These are phyloP conservation scores for Thermoascus crustaceus DNA, from an alignment of 2,329 filamentous ascomycete species.

Conservation along the genomic window DNA sequence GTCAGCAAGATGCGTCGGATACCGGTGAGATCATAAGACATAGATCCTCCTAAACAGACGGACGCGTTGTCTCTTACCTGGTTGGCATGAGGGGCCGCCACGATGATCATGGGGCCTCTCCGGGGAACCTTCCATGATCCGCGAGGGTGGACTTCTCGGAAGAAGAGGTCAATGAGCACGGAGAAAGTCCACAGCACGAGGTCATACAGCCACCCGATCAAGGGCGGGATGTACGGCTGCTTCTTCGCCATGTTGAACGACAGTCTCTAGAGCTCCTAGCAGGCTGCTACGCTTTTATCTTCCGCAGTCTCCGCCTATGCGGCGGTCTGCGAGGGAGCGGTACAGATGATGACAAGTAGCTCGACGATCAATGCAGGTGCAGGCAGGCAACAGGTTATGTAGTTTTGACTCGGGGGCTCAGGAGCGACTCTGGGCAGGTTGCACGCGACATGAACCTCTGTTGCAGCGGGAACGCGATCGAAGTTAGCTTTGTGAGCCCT, in stretches of 20 bases:
- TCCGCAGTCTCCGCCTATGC: too few relatives aligned
- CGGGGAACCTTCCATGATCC: conserved; percentile 92
- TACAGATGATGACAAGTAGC: background rate
- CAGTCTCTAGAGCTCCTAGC: background rate
- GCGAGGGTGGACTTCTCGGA: conserved; percentile 90
- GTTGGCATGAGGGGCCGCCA: conserved; percentile 94
- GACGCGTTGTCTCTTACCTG: conserved; percentile 50
- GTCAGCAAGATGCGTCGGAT: conserved; percentile 11
- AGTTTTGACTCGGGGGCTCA: too few relatives aligned
- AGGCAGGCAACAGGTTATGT: background rate
- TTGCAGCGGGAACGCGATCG: too few relatives aligned
- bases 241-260: conserved; percentile 25
- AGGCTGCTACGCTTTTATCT: background rate
- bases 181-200: conserved; percentile 44
- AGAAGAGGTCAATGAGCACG: conserved; percentile 88
- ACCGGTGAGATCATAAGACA: too few relatives aligned
- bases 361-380: too few relatives aligned
- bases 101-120: conserved; percentile 83
- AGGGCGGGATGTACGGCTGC: conserved; percentile 32
- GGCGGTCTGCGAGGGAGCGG: too few relatives aligned
- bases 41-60: background rate
- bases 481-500: too few relatives aligned
- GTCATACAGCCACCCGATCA: conserved; percentile 45
- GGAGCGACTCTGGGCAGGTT: too few relatives aligned
- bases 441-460: too few relatives aligned